phyloP scores from a whole-genome alignment of 2,329 filamentous ascomycete species.

The Nannizzia gypsea region DNA sequence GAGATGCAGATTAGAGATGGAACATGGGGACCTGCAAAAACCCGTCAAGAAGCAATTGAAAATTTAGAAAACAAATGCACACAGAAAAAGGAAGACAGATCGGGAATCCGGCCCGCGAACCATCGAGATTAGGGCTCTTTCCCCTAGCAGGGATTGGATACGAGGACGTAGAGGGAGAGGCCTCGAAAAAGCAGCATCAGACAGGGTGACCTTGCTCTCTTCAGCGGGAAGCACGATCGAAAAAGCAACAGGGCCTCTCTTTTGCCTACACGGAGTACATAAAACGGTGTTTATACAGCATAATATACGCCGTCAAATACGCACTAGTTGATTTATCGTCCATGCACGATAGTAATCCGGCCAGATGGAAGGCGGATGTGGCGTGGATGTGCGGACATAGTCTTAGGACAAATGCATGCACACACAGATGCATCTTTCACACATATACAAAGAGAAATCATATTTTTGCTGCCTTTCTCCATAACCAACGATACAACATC shows the following conservation, averaged over 20 bases:
- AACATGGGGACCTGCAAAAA: neutral
- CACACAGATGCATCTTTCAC: neutral
- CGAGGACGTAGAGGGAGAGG: neutral
- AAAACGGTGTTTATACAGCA: neutral
- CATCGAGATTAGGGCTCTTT: conserved; percentile 2
- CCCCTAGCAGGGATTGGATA: conserved; percentile 1
- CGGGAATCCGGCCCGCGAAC: conserved; percentile 5
- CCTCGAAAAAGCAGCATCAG: too few species aligned
- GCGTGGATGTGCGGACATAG: neutral
- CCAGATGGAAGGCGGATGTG: conserved; percentile 1
- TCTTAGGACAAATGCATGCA: neutral
- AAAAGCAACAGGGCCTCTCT: neutral
- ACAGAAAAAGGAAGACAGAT: neutral
- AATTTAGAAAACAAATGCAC: neutral
- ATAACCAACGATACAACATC: too few species aligned
- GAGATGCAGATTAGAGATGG: neutral
- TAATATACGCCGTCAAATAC: neutral
- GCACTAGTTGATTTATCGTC: neutral
- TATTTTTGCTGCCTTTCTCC: neutral
- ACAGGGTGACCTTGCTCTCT: conserved; percentile 1
- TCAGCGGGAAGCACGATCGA: conserved; percentile 3
- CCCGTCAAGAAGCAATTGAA: too few species aligned
- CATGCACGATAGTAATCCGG: conserved; percentile 1
- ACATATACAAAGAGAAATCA: too few species aligned
- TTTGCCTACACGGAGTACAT: neutral